These are phyloP conservation scores for Malus hybrid DNA, from an alignment of 331 rosid species.

Conservation along the genomic window DNA sequence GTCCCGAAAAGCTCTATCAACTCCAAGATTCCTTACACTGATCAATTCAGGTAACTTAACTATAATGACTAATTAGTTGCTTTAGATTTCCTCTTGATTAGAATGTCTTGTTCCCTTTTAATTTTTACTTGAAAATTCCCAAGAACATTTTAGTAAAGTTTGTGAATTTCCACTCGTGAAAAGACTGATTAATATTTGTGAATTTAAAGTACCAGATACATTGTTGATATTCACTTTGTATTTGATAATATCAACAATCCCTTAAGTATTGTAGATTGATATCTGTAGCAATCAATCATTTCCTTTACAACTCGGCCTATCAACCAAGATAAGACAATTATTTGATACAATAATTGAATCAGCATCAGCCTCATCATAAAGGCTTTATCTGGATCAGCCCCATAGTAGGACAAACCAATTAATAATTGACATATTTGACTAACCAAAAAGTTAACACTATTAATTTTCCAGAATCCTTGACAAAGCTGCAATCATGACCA, in stretches of 20 bases:
- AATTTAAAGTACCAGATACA: too few relatives aligned
- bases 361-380: not conserved
- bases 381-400: not conserved
- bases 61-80: not conserved
- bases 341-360: not conserved
- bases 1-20: constrained; percentile 37
- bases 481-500: constrained; percentile 68
- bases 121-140: not conserved
- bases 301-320: not conserved
- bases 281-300: not conserved
- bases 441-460: not conserved
- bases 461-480: constrained; percentile 40
- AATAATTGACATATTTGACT: not conserved
- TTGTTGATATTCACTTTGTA: too few relatives aligned
- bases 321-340: too few relatives aligned
- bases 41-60: constrained; percentile 61
- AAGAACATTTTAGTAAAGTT: not conserved
- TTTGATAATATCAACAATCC: not conserved
- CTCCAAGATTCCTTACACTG: constrained; percentile 50
- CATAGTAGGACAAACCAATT: not conserved
- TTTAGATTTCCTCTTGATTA: not conserved
- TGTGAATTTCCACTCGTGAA: not conserved
- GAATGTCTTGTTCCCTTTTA: not conserved
- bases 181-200: not conserved
- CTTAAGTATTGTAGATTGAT: not conserved